A percentile compares a stretch with the other conserved stretches of the same genome.
Conservation (phyloP, 1,284 basidiomycete species). For the Cryptococcus maquisensis region DNA sequence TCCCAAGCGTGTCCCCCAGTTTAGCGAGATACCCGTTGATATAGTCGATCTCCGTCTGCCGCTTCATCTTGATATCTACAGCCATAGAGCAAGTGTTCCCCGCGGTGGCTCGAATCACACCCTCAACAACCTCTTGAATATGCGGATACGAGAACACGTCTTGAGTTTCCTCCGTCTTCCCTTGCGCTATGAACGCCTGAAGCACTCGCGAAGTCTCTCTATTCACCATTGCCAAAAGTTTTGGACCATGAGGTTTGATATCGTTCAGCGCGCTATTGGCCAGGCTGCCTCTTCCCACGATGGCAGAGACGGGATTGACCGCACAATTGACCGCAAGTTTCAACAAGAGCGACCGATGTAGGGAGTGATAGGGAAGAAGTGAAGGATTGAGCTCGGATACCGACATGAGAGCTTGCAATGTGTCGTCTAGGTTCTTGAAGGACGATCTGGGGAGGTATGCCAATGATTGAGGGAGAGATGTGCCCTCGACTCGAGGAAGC, state of each 20-base stretch:
- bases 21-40: slow-evolving; percentile 79
- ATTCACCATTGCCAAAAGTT: slow-evolving; percentile 1
- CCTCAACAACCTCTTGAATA: slow-evolving; percentile 53
- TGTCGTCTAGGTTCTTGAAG: slow-evolving; percentile 57
- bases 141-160: slow-evolving; percentile 31
- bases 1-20: slow-evolving; percentile 60
- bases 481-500: neutral
- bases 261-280: slow-evolving; percentile 65
- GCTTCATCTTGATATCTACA: slow-evolving; percentile 60
- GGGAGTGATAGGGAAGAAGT: slow-evolving; percentile 66
- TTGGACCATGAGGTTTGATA: slow-evolving; percentile 36
- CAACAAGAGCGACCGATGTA: slow-evolving; percentile 69
- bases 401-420: slow-evolving; percentile 62
- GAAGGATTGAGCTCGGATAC: slow-evolving; percentile 58
- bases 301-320: slow-evolving; percentile 82
- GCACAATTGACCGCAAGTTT: slow-evolving; percentile 82
- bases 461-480: slow-evolving; percentile 35
- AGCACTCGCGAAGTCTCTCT: slow-evolving; percentile 62
- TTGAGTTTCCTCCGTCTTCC: slow-evolving; percentile 21
- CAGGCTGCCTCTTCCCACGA: slow-evolving; percentile 60
- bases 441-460: slow-evolving; percentile 27
- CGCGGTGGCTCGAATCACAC: slow-evolving; percentile 58
- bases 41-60: slow-evolving; percentile 69
- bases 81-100: slow-evolving; percentile 76
- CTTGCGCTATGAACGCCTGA: slow-evolving; percentile 39